These are phyloP conservation scores for Eucalyptus tenuipes DNA, from an alignment of 345 rosid species.

Conservation along the genomic window DNA sequence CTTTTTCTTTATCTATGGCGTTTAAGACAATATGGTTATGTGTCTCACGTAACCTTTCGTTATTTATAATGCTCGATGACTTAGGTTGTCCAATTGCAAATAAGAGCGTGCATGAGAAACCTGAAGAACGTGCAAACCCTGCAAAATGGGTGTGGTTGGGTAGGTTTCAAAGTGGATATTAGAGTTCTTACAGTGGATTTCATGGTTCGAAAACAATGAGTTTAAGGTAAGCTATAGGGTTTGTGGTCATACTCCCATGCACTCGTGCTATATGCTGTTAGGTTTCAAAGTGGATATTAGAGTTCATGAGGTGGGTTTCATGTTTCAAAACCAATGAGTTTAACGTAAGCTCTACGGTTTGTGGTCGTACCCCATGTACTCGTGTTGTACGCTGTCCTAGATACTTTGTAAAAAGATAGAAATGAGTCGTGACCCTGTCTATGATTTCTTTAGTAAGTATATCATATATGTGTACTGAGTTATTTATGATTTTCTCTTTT, in stretches of 20 bases:
- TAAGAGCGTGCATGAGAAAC: neutral
- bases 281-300: neutral
- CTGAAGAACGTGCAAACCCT: neutral
- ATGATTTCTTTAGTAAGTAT: neutral
- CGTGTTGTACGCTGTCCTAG: neutral
- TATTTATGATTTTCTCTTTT: neutral
- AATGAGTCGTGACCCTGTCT: neutral
- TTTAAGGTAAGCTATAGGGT: neutral
- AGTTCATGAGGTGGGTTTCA: neutral
- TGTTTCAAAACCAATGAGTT: neutral
- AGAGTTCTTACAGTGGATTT: neutral
- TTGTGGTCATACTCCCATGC: neutral
- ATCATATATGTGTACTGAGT: neutral
- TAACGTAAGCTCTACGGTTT: neutral
- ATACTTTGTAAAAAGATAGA: neutral
- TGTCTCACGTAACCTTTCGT: neutral
- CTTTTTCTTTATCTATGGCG: neutral
- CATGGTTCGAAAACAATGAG: neutral
- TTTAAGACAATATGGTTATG: neutral
- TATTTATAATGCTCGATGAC: neutral
- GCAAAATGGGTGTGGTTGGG: neutral
- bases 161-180: neutral
- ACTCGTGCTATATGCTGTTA: neutral
- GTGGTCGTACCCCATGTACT: neutral
- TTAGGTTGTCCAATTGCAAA: neutral